Base-by-base conservation (phyloP, 73 alveolate species). In the Stentor coeruleus region DNA sequence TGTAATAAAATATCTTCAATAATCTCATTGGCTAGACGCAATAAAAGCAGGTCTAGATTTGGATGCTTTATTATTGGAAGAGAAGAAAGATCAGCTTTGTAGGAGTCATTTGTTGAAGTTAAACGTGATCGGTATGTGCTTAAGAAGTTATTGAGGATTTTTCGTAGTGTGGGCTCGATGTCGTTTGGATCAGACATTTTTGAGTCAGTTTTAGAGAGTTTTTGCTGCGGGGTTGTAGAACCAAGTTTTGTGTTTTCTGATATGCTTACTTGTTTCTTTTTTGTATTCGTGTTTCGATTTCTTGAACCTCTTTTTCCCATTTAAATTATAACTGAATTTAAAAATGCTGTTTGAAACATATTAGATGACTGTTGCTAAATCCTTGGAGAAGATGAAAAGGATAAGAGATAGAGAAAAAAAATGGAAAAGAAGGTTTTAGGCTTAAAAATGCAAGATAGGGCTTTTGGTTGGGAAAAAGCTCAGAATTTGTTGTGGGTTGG, bases 241-340 rank as follows among this genome's bases (percentile, higher is more conserved):
- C 28, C 6, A 11, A 20, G 20, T 20, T 49, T 49, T 11, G 20
- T 20, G 20, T 11, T 20, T 11, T 6, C 6, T 20, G 6, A 20
- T 20, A 20, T 6, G 28, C 28, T 11, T 20, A 11, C 28, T 11
- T 49, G 66, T 49, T 49, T 49, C 66, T 49, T 49, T 49, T 49
- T 49, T 20, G 6, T 6, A 11, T 6, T 49, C 6, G 66, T 11
- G 20, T 11, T 49, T 49, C 20, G 6, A 20, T 20, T 49, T 20
- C 20, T 49, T 11, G 66, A 11, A 20, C 66, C 66, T 49, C 66
- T 49, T 49, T 20, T 49, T 49, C 66, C 66, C 66, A 49, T 49
- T 49, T 49, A 49, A 49, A 49, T 49, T 49, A 49, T 49, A 49
- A 49, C 66, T 49, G 66, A 49, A 49, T 49, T 49, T 49, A 49